phyloP scores from a whole-genome alignment of 306 rosid genomes.

The Morella rubra region DNA sequence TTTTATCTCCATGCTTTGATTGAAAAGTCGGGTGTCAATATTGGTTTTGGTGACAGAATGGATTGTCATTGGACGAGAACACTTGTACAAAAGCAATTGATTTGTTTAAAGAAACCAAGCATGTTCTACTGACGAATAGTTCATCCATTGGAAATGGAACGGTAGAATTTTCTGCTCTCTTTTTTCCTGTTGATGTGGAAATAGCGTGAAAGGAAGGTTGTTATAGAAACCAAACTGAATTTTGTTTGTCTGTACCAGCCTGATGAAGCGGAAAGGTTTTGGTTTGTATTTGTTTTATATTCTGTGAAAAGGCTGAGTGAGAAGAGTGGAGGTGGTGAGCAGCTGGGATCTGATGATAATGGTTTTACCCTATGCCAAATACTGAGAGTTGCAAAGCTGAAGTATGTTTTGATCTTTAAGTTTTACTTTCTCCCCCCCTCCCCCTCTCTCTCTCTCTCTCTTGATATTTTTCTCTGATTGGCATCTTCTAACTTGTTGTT shows the following conservation, averaged over 20 bases:
- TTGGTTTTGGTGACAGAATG: conserved; percentile 47
- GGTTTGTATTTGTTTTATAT: conserved; percentile 81
- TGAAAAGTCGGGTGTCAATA: not conserved
- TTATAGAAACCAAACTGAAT: conserved; percentile 18
- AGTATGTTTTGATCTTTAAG: conserved; percentile 46
- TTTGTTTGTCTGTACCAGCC: conserved; percentile 46
- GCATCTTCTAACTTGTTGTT: conserved; percentile 28
- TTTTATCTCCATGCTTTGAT: not conserved
- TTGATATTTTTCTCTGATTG: conserved; percentile 11
- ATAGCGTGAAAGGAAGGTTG: conserved; percentile 1
- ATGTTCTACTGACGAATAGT: conserved; percentile 46
- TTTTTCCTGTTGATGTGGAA: not conserved
- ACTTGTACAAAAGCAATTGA: conserved; percentile 46
- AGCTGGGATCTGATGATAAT: conserved; percentile 37
- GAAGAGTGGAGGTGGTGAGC: conserved; percentile 38
- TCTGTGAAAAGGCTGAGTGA: conserved; percentile 60
- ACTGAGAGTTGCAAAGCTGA: conserved; percentile 78
- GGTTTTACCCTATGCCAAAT: conserved; percentile 72
- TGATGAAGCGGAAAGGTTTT: conserved; percentile 80
- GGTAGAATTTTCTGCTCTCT: conserved; percentile 35
- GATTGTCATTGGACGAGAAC: conserved; percentile 55
- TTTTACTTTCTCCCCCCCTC: conserved; percentile 15
- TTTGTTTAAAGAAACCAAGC: conserved; percentile 65
- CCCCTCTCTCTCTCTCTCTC: not conserved
- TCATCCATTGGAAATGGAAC: conserved; percentile 71